Base-by-base conservation (phyloP, 768 basidiomycete genomes). In the Mrakia gelida region DNA sequence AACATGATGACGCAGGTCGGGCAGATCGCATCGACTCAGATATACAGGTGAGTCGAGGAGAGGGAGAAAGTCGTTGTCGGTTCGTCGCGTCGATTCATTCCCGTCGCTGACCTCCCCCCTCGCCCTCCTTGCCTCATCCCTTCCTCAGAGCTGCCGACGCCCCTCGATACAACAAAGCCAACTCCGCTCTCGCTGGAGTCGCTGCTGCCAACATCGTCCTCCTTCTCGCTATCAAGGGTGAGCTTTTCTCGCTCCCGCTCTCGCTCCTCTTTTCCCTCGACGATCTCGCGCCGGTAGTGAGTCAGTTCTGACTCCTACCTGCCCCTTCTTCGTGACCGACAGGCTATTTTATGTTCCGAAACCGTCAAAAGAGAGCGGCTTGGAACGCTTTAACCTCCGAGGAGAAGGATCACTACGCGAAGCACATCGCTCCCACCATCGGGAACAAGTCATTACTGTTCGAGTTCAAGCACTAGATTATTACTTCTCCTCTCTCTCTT, bases 81-180 rank as follows among this genome's bases (percentile, higher is more conserved):
- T 10, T 45, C 45, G 45, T 45, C 15, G 45, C 15, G 9, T 45
- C 15, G 9, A n/a, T n/a, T 45, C 15, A 10, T 13, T 45, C 11
- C 45, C 45, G n/a, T 16, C 45, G 45, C 45, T 45, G 45, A 45
- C 45, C 11, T 13, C 15, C 45, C 7, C 45, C 15, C 45, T 8
- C 38, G 38, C 8, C 38, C 38, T 38, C 38, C 38, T 38, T 38
- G 38, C 38, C 8, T 38, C 8, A 8, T 38, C 38, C 38, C 38
- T 38, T 45, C 45, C 45, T 16, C 15, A 45, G 86, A 45, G 82
- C 84, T 9, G 87, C 88, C 76, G 89, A 90, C 52, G 62, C 21
- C 34, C 75, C 68, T 11, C 21, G 38, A 30, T 70, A 70, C n/a
- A 21, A 38, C 68, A 70, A 38, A 38, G 68, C 32, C 41, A 70